A percentile compares a stretch with the other conserved stretches of the same genome.
phyloP scores from a whole-genome alignment of 176 grass and related monocot species.

The Ananas comosus region DNA sequence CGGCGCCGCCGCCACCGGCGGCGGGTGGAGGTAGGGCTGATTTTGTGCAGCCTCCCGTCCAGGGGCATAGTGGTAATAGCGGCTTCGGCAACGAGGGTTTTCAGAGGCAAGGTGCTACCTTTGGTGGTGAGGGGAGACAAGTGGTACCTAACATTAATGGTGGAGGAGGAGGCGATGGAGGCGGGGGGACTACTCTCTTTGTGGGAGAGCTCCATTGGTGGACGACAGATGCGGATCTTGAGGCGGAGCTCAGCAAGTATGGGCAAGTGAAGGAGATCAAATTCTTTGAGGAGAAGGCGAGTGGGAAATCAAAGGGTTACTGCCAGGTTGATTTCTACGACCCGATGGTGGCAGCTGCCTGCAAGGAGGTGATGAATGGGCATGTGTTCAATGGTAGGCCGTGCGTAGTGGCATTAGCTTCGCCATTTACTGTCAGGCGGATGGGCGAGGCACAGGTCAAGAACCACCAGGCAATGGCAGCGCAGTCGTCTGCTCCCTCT shows the following conservation, averaged over 20 bases:
- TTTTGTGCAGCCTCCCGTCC: slow-evolving; percentile 36
- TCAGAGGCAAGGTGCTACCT: slow-evolving; percentile 45
- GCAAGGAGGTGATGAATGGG: slow-evolving; percentile 75
- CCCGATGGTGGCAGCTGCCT: slow-evolving; percentile 28
- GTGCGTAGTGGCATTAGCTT: slow-evolving; percentile 64
- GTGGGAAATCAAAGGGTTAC: slow-evolving; percentile 89
- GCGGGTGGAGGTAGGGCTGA: background rate
- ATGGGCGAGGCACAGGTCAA: slow-evolving; percentile 76
- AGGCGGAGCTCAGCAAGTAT: slow-evolving; percentile 59
- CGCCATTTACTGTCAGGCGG: slow-evolving; percentile 33
- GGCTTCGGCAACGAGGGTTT: slow-evolving; percentile 39
- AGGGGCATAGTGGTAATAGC: slow-evolving; percentile 12
- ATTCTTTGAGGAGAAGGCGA: slow-evolving; percentile 89
- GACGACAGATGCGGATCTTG: slow-evolving; percentile 82
- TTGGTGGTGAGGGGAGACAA: slow-evolving; percentile 5
- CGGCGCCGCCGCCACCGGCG: slow-evolving; percentile 5
- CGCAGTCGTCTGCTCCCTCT: slow-evolving; percentile 28
- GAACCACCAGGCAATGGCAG: slow-evolving; percentile 43
- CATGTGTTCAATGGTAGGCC: slow-evolving; percentile 61
- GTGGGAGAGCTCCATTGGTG: slow-evolving; percentile 92
- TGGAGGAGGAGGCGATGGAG: slow-evolving; percentile 29
- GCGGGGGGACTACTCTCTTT: slow-evolving; percentile 52
- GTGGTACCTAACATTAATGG: slow-evolving; percentile 25
- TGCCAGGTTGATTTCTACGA: slow-evolving; percentile 80
- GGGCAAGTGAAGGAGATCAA: slow-evolving; percentile 76